Percentiles rank a stretch among this genome's conserved stretches.
Conservation (phyloP, 1,139 yeast genomes). For the Suhomyces chickasaworum region DNA sequence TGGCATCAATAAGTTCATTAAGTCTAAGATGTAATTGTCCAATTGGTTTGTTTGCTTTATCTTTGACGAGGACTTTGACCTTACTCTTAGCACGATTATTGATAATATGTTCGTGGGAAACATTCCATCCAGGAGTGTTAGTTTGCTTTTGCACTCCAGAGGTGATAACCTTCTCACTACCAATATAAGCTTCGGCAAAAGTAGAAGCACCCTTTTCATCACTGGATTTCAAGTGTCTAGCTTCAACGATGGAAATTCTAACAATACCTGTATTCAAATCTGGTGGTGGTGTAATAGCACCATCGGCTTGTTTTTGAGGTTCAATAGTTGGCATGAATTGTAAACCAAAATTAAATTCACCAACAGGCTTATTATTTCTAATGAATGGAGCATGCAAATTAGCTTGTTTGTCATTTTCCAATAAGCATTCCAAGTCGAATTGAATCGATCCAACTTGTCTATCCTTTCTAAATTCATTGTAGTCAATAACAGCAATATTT, state of each 20-base stretch:
- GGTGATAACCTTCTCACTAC: slow-evolving; percentile 58
- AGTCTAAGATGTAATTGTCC: slow-evolving; percentile 67
- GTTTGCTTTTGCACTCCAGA: slow-evolving; percentile 63
- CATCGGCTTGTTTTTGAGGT: slow-evolving; percentile 76
- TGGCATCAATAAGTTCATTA: slow-evolving; percentile 72
- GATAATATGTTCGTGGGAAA: slow-evolving; percentile 69
- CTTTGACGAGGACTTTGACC: slow-evolving; percentile 66
- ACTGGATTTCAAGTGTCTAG: slow-evolving; percentile 48
- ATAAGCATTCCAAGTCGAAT: slow-evolving; percentile 69
- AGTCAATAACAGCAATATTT: slow-evolving; percentile 68
- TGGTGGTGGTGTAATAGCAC: slow-evolving; percentile 84
- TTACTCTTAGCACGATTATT: slow-evolving; percentile 71
- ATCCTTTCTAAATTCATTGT: slow-evolving; percentile 78
- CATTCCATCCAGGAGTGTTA: slow-evolving; percentile 70
- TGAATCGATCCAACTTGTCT: slow-evolving; percentile 77
- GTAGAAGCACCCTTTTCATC: slow-evolving; percentile 56
- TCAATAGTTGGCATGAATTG: slow-evolving; percentile 80
- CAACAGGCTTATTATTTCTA: slow-evolving; percentile 81
- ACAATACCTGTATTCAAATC: slow-evolving; percentile 92
- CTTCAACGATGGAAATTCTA: slow-evolving; percentile 54
- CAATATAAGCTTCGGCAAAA: slow-evolving; percentile 68
- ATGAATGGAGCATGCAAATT: slow-evolving; percentile 59
- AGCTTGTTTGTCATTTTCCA: slow-evolving; percentile 54
- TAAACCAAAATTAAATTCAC: slow-evolving; percentile 68
- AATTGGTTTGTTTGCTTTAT: slow-evolving; percentile 55